Base-by-base conservation (phyloP, 2,329 filamentous ascomycete species). In the Calcarisporium arbuscula region DNA sequence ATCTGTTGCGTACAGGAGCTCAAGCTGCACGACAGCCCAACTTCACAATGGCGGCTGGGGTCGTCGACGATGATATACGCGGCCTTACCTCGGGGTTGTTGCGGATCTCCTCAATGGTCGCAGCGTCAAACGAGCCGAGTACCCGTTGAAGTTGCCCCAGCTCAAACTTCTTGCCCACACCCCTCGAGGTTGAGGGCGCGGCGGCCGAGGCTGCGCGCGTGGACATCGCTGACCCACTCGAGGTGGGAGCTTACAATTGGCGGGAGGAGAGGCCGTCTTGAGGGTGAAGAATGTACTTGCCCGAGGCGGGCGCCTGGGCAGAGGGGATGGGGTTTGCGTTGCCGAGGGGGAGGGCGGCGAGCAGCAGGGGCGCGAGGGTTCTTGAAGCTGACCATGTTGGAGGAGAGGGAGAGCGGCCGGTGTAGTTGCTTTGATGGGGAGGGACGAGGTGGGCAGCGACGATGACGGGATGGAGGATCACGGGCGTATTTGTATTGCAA, bases 251-350 rank as follows among this genome's bases (percentile, higher is more conserved):
- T 53, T 18, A 64, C 41, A n/a, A 57, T 60, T n/a, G n/a, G 2
- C 48, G 12, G 58, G 57, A 16, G 62, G 55, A 23, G 53, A 56
- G 41, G 62, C 63, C 36, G 64, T 65, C 54, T 78, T 73, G 57
- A 78, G 77, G 33, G 78, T 74, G 27, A 80, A 66, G 45, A n/a
- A 80, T 78, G 56, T 76, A 81, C 38, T 50, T 54, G 40, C 45
- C 39, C 30, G 11, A n/a, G 8, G 9, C 21, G 23, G 17, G 18
- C 20, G 18, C 27, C 19, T 11, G 9, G 26, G 17, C 22, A 23
- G 22, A 19, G 18, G 25, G 30, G 28, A 40, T 30, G 19, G 46
- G 30, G 16, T 22, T 8, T 14, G 38, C 44, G n/a, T 30, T 19
- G 25, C 30, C 18, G 16, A 16, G 25, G 16, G 39, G 35, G 12